These are phyloP conservation scores for Aspergillus ruber DNA, from an alignment of 2,329 filamentous ascomycete species.

Conservation along the genomic window DNA sequence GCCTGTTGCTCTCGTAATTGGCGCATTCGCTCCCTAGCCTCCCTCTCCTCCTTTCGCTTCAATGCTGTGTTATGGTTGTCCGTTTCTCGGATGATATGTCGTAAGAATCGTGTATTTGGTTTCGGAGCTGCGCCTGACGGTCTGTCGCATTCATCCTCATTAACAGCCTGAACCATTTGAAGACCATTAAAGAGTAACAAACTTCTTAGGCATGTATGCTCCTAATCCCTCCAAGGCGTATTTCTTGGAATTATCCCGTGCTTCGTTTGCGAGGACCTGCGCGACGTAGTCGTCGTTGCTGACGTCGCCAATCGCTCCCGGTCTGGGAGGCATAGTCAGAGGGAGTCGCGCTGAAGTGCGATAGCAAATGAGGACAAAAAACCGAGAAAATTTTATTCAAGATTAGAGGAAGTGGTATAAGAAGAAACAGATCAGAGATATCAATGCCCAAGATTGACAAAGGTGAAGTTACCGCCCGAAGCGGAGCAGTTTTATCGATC, in stretches of 20 bases:
- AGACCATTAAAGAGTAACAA: background rate
- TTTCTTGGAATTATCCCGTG: conserved; percentile 63
- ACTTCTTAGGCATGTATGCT: conserved; percentile 56
- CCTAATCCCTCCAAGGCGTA: conserved; percentile 70
- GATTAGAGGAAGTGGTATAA: no score
- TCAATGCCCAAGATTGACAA: background rate
- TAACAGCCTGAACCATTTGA: no score
- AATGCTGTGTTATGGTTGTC: conserved; percentile 84
- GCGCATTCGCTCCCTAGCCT: conserved; percentile 65
- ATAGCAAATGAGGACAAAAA: background rate
- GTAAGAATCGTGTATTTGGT: conserved; percentile 84
- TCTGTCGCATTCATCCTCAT: conserved; percentile 33
- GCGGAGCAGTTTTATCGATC: conserved; percentile 2
- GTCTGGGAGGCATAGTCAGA: conserved; percentile 21
- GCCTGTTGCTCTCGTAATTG: conserved; percentile 43
- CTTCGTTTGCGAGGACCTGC: conserved; percentile 71
- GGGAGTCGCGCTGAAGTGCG: background rate
- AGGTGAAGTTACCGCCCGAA: conserved; percentile 10
- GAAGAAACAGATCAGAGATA: no score
- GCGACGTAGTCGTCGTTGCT: conserved; percentile 59
- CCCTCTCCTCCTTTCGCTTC: conserved; percentile 74
- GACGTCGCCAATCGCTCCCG: conserved; percentile 40
- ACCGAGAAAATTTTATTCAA: background rate
- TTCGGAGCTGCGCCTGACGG: conserved; percentile 65
- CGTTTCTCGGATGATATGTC: conserved; percentile 80